Base-by-base conservation (phyloP, 345 rosid genomes). In the Geranium rotundifolium region DNA sequence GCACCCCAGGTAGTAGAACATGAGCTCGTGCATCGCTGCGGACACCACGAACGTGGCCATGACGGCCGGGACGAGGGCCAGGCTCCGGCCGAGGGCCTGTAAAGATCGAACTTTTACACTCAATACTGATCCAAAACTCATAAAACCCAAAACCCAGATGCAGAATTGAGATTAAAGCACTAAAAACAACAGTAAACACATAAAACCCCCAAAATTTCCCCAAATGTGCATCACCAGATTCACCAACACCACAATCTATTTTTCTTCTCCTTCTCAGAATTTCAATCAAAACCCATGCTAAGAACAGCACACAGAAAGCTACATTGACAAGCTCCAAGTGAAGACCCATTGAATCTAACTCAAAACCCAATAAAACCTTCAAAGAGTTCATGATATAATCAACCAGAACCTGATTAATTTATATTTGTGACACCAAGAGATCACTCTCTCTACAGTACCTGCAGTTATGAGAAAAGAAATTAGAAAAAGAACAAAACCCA, bases 21-120 rank as follows among this genome's bases (percentile, higher is more conserved):
- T 60, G 3, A 84, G 81, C 79, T 83, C 88, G 56, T 89, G 96
- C 88, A 84, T 83, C 0, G 77, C 1, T 1, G 71, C 89, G 0
- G 95, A 84, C 0, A 73, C 82, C 0, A 83, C 13, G 23, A 83
- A 86, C 0, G 90, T 73, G 4, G 67, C 68, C 0, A 79, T 66
- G 4, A 75, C 72, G 0, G 86, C 85, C 0, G 77, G 80, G 1
- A 79, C 60, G 0, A 67, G 69, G 3, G 91, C 86, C 81, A 74
- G 76, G 10, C 50, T 65, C 20, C 66, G 56, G 2, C 85, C 85
- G 1, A 73, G 19, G 27, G 9, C 62, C 69, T 6, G 58, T 67
- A 66, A 60, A 54, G 15, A 74, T 41, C 17, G 58, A 37, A 13
- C 67, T 70, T 46, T 46, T 34, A 34, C 41, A 17, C 52, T 29